phyloP scores from a whole-genome alignment of 73 alveolate genomes.

The Paramecium bursaria region DNA sequence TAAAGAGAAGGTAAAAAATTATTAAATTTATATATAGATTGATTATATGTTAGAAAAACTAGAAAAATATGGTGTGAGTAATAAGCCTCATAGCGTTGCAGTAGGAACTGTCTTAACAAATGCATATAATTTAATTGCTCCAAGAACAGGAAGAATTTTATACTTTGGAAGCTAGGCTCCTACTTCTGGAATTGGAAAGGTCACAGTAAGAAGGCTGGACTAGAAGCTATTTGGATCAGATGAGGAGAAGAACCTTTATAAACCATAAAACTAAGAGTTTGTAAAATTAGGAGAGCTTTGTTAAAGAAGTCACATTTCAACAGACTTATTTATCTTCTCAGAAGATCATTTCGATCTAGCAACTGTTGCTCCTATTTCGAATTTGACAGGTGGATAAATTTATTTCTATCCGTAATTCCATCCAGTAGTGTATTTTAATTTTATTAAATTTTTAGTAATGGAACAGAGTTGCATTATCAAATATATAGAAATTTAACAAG shows the following conservation, averaged over 20 bases:
- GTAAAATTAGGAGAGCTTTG: conserved; percentile 46
- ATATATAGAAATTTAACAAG: conserved; percentile 81
- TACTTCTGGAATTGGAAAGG: conserved; percentile 59
- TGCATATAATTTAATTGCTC: conserved; percentile 35
- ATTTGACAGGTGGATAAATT: conserved; percentile 62
- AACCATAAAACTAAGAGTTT: conserved; percentile 47
- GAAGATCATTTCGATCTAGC: conserved; percentile 62
- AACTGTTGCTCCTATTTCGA: conserved; percentile 60
- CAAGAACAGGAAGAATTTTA: conserved; percentile 62
- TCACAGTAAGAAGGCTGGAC: conserved; percentile 42
- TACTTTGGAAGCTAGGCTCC: conserved; percentile 63
- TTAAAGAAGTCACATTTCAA: conserved; percentile 43
- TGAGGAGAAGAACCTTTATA: conserved; percentile 41
- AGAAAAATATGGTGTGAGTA: conserved; percentile 47
- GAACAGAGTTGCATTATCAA: conserved; percentile 69
- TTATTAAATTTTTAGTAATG: too few relatives aligned
- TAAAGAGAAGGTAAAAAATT: too few relatives aligned
- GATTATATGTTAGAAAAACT: conserved; percentile 79
- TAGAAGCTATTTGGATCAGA: conserved; percentile 55
- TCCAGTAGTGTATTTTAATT: too few relatives aligned
- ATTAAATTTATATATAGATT: too few relatives aligned
- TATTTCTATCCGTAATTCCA: conserved; percentile 60
- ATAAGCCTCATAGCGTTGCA: conserved; percentile 53
- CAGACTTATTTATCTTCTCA: conserved; percentile 54
- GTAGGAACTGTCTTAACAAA: conserved; percentile 65